Percentiles rank a stretch among this genome's conserved stretches.
These are phyloP conservation scores for Adenanthera pavonina DNA, from an alignment of 306 rosid species.

Conservation along the genomic window DNA sequence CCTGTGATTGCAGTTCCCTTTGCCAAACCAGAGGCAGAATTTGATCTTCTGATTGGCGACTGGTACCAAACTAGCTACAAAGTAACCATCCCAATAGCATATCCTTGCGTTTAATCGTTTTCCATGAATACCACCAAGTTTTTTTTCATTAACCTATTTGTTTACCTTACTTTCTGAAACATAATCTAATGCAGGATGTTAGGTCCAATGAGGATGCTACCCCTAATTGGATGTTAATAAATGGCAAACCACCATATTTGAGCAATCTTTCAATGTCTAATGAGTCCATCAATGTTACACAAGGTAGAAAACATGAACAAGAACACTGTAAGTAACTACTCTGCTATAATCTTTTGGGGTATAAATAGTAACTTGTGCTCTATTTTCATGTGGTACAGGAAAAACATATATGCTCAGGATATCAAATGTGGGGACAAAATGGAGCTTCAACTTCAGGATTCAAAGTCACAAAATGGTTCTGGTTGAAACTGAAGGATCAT, in stretches of 20 bases:
- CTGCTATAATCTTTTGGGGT: constrained; percentile 14
- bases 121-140: neutral
- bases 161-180: neutral
- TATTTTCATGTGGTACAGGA: constrained; percentile 52
- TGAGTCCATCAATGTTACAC: constrained; percentile 68
- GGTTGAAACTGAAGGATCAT: constrained; percentile 94
- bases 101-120: neutral
- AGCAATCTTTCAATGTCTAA: constrained; percentile 41
- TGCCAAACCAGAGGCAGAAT: constrained; percentile 75
- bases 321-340: neutral
- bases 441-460: constrained; percentile 86
- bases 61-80: constrained; percentile 73
- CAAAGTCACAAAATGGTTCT: constrained; percentile 66
- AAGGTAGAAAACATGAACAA: constrained; percentile 52
- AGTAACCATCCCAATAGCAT: constrained; percentile 47
- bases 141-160: neutral
- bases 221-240: constrained; percentile 69
- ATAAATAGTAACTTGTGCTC: neutral
- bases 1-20: constrained; percentile 67
- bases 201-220: constrained; percentile 35
- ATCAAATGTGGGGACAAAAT: constrained; percentile 79
- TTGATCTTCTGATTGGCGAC: constrained; percentile 80
- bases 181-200: constrained; percentile 48
- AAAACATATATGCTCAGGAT: constrained; percentile 79
- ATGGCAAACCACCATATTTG: constrained; percentile 68